phyloP scores from a whole-genome alignment of 2,329 filamentous ascomycete genomes.

The Fusarium chaquense region DNA sequence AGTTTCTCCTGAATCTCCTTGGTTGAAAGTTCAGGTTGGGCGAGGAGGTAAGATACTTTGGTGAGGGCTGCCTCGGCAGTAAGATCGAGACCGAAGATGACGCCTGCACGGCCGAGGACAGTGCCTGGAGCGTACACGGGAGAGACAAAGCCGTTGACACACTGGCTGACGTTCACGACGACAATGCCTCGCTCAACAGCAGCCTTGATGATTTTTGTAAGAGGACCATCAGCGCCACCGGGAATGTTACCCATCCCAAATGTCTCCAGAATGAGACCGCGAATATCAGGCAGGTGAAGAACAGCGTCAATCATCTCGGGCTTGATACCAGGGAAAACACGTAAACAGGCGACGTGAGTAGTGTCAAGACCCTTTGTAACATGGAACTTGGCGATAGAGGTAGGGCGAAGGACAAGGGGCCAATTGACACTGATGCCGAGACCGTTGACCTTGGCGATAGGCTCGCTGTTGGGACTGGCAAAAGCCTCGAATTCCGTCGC shows the following conservation, averaged over 20 bases:
- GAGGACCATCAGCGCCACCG: slow-evolving; percentile 80
- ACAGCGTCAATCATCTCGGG: slow-evolving; percentile 94
- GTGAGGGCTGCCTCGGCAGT: slow-evolving; percentile 92
- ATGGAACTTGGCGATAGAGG: slow-evolving; percentile 77
- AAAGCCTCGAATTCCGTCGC: slow-evolving; percentile 90
- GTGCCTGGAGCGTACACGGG: slow-evolving; percentile 83
- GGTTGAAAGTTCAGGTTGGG: slow-evolving; percentile 71
- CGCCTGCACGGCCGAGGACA: slow-evolving; percentile 82
- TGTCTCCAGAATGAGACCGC: slow-evolving; percentile 87
- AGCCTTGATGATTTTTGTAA: slow-evolving; percentile 81
- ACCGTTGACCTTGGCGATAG: slow-evolving; percentile 84
- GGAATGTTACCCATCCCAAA: slow-evolving; percentile 95
- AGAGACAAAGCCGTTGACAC: slow-evolving; percentile 80
- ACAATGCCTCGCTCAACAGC: slow-evolving; percentile 85
- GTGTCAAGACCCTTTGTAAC: slow-evolving; percentile 83
- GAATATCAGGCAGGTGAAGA: slow-evolving; percentile 78
- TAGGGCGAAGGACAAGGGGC: slow-evolving; percentile 80
- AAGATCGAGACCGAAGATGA: slow-evolving; percentile 89
- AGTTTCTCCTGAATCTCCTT: slow-evolving; percentile 77
- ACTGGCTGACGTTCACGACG: slow-evolving; percentile 93
- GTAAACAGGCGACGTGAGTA: slow-evolving; percentile 88
- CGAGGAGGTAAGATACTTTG: slow-evolving; percentile 88
- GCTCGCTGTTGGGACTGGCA: slow-evolving; percentile 85
- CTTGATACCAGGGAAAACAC: slow-evolving; percentile 92
- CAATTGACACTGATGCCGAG: slow-evolving; percentile 85